Evolutionary conservation across 2,329 filamentous ascomycete genomes (phyloP).

Genomic region (Alternaria tenuissima): DNA sequence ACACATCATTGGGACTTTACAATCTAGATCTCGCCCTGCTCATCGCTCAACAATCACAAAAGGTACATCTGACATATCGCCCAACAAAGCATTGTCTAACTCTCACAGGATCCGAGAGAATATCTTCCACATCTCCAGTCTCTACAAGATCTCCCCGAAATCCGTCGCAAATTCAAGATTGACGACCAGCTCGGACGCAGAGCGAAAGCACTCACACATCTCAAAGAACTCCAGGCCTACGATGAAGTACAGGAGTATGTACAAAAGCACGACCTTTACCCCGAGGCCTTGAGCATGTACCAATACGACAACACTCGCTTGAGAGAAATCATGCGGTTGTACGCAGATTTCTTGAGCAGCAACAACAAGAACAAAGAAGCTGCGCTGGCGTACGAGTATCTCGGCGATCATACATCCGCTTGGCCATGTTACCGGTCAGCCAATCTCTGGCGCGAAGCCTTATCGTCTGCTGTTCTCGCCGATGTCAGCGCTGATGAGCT

Average conservation of each 20-base stretch:
- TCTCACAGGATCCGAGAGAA: slow-evolving; percentile 77
- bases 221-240: slow-evolving; percentile 77
- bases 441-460: slow-evolving; percentile 89
- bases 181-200: slow-evolving; percentile 85
- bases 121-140: slow-evolving; percentile 94
- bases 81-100: not conserved
- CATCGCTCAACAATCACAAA: slow-evolving; percentile 94
- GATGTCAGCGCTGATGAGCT: slow-evolving; percentile 67
- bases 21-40: slow-evolving; percentile 88
- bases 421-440: slow-evolving; percentile 85
- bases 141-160: slow-evolving; percentile 75
- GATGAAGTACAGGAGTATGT: slow-evolving; percentile 81
- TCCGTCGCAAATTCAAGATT: slow-evolving; percentile 81
- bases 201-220: slow-evolving; percentile 77
- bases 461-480: slow-evolving; percentile 77
- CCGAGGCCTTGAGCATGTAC: slow-evolving; percentile 78
- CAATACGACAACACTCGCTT: slow-evolving; percentile 78
- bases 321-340: slow-evolving; percentile 74
- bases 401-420: slow-evolving; percentile 76
- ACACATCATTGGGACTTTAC: slow-evolving; percentile 88
- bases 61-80: slow-evolving; percentile 52
- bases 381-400: slow-evolving; percentile 88
- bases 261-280: slow-evolving; percentile 80
- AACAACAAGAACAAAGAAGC: slow-evolving; percentile 84
- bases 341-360: slow-evolving; percentile 78